phyloP scores from a whole-genome alignment of 768 basidiomycete species.

The Calocybe indica region DNA sequence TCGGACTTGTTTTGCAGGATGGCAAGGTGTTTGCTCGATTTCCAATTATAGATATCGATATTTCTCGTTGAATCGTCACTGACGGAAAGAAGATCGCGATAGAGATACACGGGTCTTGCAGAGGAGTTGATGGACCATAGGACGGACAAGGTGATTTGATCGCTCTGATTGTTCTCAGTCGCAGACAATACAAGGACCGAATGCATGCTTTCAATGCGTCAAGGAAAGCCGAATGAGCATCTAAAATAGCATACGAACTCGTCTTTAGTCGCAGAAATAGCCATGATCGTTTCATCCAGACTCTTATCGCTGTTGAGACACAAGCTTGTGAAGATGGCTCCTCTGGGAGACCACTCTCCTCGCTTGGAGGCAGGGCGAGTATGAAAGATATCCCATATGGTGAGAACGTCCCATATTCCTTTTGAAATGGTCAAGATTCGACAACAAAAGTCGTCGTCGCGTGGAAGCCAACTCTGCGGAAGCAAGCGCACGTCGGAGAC shows the following conservation, averaged over 20 bases:
- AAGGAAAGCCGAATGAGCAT: conserved; percentile 3
- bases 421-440: conserved; percentile 51
- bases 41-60: too few relatives aligned
- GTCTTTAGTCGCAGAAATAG: conserved; percentile 39
- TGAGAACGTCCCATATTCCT: conserved; percentile 54
- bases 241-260: conserved; percentile 31
- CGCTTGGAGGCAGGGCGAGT: neutral
- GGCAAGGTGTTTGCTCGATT: conserved; percentile 16
- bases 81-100: conserved; percentile 47
- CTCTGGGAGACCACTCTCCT: conserved; percentile 42
- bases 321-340: conserved; percentile 47
- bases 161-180: too few relatives aligned
- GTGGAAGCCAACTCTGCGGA: conserved; percentile 27
- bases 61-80: conserved; percentile 33
- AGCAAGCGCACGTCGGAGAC: conserved; percentile 53
- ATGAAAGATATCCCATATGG: conserved; percentile 40
- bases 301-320: conserved; percentile 39
- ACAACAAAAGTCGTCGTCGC: conserved; percentile 8
- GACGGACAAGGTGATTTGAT: too few relatives aligned
- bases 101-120: conserved; percentile 37
- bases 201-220: too few relatives aligned
- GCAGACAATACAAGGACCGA: too few relatives aligned
- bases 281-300: conserved; percentile 39
- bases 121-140: too few relatives aligned
- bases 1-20: conserved; percentile 32